Evolutionary conservation across 106 monocot genomes (phyloP), one percentile per base, ranked within the genome.

Genomic region (Xerophyta viscosa): DNA sequence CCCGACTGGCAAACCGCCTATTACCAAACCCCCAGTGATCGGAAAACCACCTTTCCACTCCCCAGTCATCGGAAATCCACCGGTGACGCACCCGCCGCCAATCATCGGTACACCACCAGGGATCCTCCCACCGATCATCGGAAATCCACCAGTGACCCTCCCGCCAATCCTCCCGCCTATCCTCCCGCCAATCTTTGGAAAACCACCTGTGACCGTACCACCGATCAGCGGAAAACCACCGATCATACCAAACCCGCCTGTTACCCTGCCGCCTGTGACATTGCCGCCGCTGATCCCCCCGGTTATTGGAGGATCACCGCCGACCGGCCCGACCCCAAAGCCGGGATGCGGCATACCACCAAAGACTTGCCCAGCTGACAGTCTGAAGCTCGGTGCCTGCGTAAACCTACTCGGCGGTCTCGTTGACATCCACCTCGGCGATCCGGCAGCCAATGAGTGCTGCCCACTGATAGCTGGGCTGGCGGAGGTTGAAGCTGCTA

Each of bases 371-470:
- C 77, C 71, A 0, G 31, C 71, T 41, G 56, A 77, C 61, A 66
- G 50, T 12, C 48, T 77, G 18, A 77, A 71, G 66, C 52, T 77
- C 8, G 71, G 66, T 2, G 66, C 56, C 20, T 77, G 77, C 41
- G 41, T 62, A 3, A 37, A 66, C 45, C 2, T 71, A 31, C 71
- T 77, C 8, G 66, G 77, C 20, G 41, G 31, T 10, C 25, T 39
- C 1, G 28, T 66, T 22, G 37, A 71, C 14, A 6, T 62, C 21
- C 66, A 59, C n/a, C 17, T 60, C 12, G 60, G 60, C 13, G 70
- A 71, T 22, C 24, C 65, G 0, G 33, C 47, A 6, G 60, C 51
- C 15, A 27, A 50, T 4, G 1, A 56, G 61, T 77, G 77, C 44
- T 77, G 77, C 70, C 66, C 71, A 6, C 6, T 77, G 2, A 19